Evolutionary conservation across 208 protist species (phyloP).

Genomic region (Crithidia fasciculata): DNA sequence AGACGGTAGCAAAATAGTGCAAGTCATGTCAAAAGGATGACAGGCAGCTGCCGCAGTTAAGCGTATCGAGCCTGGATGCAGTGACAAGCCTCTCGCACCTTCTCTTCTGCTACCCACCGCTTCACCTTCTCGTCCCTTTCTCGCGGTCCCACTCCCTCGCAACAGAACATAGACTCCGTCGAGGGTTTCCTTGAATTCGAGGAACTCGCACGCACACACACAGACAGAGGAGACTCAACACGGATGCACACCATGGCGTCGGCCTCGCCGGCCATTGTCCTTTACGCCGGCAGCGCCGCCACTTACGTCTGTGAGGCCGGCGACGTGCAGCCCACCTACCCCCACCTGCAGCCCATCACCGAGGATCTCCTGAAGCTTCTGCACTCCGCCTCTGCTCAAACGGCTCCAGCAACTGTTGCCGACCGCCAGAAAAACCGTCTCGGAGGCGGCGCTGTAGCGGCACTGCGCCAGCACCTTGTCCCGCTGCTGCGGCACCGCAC

Average conservation of each 20-base stretch:
- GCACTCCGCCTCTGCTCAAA: neutral
- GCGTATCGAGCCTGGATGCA: too few relatives aligned
- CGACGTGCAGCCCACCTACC: constrained; percentile 49
- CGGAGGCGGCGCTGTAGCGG: neutral
- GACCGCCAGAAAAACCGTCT: neutral
- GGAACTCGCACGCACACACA: too few relatives aligned
- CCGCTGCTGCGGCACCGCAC: constrained; percentile 34
- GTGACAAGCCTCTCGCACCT: too few relatives aligned
- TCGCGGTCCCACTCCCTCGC: too few relatives aligned
- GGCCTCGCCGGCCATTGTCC: constrained; percentile 15
- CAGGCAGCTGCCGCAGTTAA: too few relatives aligned
- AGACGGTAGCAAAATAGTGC: too few relatives aligned
- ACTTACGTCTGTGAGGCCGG: constrained; percentile 52
- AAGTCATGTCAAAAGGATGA: too few relatives aligned
- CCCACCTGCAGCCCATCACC: constrained; percentile 22
- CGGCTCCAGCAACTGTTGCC: neutral
- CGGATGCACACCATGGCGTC: constrained; percentile 4
- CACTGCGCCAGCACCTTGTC: constrained; percentile 22
- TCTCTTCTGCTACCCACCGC: too few relatives aligned
- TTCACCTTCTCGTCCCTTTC: too few relatives aligned
- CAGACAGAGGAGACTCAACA: neutral
- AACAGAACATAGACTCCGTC: too few relatives aligned
- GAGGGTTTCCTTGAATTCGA: too few relatives aligned
- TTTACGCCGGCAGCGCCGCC: constrained; percentile 35
- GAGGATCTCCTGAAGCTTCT: constrained; percentile 21